phyloP scores from a whole-genome alignment of 108 stramenopile genomes.

The Nannochloropsis oceanica region DNA sequence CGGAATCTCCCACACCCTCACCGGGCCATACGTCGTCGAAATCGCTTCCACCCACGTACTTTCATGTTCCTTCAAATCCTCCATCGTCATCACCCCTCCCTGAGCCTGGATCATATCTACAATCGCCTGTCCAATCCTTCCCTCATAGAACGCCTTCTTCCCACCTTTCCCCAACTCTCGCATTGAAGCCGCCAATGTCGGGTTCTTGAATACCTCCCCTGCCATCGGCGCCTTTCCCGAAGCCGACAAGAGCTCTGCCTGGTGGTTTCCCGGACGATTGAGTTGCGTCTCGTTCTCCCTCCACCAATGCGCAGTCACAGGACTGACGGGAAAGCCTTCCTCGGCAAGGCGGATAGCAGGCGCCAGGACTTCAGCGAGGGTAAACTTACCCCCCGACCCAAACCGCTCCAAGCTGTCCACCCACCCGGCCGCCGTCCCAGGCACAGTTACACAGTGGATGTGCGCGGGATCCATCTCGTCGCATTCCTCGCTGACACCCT shows the following conservation, averaged over 20 bases:
- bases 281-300: constrained; percentile 19
- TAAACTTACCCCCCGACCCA: constrained; percentile 43
- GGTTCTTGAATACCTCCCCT: constrained; percentile 64
- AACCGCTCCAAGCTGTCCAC: constrained; percentile 45
- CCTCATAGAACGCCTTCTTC: constrained; percentile 68
- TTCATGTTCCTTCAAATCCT: constrained; percentile 57
- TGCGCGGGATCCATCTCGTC: constrained; percentile 11
- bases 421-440: constrained; percentile 87
- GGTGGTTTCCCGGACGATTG: neutral
- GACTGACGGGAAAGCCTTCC: constrained; percentile 70
- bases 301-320: constrained; percentile 73
- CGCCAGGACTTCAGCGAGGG: constrained; percentile 59
- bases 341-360: constrained; percentile 78
- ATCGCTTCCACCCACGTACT: constrained; percentile 4
- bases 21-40: neutral
- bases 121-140: constrained; percentile 61
- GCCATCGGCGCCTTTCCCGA: constrained; percentile 24
- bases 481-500: neutral
- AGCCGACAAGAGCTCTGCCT: constrained; percentile 8
- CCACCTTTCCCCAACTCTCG: constrained; percentile 61
- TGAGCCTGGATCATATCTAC: constrained; percentile 51
- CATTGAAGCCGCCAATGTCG: constrained; percentile 64
- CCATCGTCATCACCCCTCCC: constrained; percentile 63
- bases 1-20: constrained; percentile 65
- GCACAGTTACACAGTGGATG: constrained; percentile 73